These are phyloP conservation scores for Leucosporidium creatinivorum DNA, from an alignment of 768 basidiomycete species.

Conservation along the genomic window DNA sequence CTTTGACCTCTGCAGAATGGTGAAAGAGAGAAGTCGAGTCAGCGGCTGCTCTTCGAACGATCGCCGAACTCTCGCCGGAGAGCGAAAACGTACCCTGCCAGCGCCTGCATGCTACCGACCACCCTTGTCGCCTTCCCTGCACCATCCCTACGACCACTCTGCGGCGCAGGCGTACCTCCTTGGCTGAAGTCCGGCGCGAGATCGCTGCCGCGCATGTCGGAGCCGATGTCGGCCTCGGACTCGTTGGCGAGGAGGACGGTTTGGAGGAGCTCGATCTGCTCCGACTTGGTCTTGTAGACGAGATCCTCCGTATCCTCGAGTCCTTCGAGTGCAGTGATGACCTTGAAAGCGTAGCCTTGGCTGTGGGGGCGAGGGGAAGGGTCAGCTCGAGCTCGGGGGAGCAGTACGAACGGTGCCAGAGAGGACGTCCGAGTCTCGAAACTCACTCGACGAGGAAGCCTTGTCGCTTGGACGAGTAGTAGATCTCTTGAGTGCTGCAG, in stretches of 20 bases:
- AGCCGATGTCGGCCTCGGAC: constrained; percentile 76
- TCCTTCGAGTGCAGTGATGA: constrained; percentile 95
- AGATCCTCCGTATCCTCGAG: constrained; percentile 75
- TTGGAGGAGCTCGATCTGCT: constrained; percentile 94
- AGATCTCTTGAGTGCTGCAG: constrained; percentile 89
- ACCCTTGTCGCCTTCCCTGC: constrained; percentile 64
- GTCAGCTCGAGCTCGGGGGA: no score
- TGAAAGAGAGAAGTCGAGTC: neutral
- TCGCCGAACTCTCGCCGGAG: neutral
- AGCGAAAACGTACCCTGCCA: constrained; percentile 54
- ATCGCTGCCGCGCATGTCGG: constrained; percentile 60
- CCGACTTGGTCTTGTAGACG: constrained; percentile 81
- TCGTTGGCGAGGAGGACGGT: constrained; percentile 87
- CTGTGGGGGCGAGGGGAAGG: neutral
- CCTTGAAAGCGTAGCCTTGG: constrained; percentile 92
- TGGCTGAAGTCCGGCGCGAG: constrained; percentile 35
- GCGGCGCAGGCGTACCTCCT: constrained; percentile 45
- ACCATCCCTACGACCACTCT: constrained; percentile 43
- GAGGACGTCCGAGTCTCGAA: no score
- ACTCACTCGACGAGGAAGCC: constrained; percentile 83
- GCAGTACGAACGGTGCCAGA: no score
- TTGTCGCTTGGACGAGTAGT: constrained; percentile 96
- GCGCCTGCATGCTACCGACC: constrained; percentile 66
- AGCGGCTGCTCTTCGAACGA: no score
- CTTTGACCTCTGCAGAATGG: constrained; percentile 48